phyloP scores from a whole-genome alignment of 2,329 filamentous ascomycete genomes.

The Ciborinia camelliae region DNA sequence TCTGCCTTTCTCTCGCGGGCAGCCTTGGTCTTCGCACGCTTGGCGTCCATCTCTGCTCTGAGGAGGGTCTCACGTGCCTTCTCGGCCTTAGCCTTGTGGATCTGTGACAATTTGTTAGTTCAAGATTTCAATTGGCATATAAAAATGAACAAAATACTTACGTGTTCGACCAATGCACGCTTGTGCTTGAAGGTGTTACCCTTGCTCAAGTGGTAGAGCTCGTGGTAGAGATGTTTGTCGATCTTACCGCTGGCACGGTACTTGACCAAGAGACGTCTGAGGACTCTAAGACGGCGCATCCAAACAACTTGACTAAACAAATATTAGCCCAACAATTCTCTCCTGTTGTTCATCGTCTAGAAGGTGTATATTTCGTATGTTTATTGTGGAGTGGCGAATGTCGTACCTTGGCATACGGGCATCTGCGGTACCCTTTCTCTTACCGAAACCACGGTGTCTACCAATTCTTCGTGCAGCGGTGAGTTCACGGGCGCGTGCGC shows the following conservation, averaged over 20 bases:
- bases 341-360: slow-evolving; percentile 22
- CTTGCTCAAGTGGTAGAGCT: slow-evolving; percentile 99
- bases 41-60: slow-evolving; percentile 99
- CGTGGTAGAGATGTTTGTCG: slow-evolving; percentile 99
- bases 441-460: slow-evolving; percentile 98
- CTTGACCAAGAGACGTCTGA: slow-evolving; percentile 98
- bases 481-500: slow-evolving; percentile 91
- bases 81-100: slow-evolving; percentile 99
- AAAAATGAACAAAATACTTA: slow-evolving; percentile 57
- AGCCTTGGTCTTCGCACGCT: slow-evolving; percentile 99
- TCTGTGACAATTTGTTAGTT: slow-evolving; percentile 52
- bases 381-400: slow-evolving; percentile 9
- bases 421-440: slow-evolving; percentile 99
- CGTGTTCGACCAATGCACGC: slow-evolving; percentile 99
- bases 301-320: slow-evolving; percentile 83
- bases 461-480: slow-evolving; percentile 92
- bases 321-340: slow-evolving; percentile 31
- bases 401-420: slow-evolving; percentile 97
- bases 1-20: slow-evolving; percentile 97
- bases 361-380: slow-evolving; percentile 25
- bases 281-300: slow-evolving; percentile 99
- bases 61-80: slow-evolving; percentile 92
- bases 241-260: slow-evolving; percentile 99
- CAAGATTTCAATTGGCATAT: background rate
- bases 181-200: slow-evolving; percentile 99